phyloP scores from a whole-genome alignment of 768 basidiomycete species.

The Xanthoconium stramineum region DNA sequence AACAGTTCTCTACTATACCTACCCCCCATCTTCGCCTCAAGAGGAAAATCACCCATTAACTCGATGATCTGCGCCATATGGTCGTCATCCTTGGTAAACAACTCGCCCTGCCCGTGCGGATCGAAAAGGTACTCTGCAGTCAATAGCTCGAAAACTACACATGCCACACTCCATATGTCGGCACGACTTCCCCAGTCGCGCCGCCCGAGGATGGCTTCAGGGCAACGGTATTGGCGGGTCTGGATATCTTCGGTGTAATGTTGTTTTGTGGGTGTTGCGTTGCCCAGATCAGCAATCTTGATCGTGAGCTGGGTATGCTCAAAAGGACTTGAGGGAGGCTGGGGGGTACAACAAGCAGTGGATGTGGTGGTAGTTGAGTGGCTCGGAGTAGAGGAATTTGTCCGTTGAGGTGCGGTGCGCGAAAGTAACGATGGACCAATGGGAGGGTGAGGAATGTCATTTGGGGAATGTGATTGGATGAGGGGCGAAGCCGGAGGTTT shows the following conservation, averaged over 20 bases:
- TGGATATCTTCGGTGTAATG: constrained; percentile 96
- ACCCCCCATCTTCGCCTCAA: constrained; percentile 77
- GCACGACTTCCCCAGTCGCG: constrained; percentile 82
- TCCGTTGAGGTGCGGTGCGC: constrained; percentile 52
- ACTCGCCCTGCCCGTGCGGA: constrained; percentile 74
- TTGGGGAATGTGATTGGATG: constrained; percentile 21
- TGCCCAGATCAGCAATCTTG: constrained; percentile 94
- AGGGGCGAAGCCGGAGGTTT: constrained; percentile 21
- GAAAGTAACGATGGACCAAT: constrained; percentile 54
- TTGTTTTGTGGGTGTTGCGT: constrained; percentile 86
- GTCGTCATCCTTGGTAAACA: constrained; percentile 92
- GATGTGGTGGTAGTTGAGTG: constrained; percentile 17
- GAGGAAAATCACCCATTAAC: constrained; percentile 74
- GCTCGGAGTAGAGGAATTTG: constrained; percentile 19
- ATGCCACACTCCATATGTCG: constrained; percentile 91
- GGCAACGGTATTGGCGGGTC: constrained; percentile 92
- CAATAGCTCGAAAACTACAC: constrained; percentile 86
- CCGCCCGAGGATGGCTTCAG: constrained; percentile 89
- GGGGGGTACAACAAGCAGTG: constrained; percentile 20
- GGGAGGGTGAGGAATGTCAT: constrained; percentile 25
- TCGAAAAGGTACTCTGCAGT: constrained; percentile 93
- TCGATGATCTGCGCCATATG: constrained; percentile 96
- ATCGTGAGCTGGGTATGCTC: constrained; percentile 57
- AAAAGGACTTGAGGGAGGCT: constrained; percentile 21
- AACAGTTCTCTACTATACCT: constrained; percentile 85